phyloP scores from a whole-genome alignment of 139 green algal species.

The Trebouxia sp. region DNA sequence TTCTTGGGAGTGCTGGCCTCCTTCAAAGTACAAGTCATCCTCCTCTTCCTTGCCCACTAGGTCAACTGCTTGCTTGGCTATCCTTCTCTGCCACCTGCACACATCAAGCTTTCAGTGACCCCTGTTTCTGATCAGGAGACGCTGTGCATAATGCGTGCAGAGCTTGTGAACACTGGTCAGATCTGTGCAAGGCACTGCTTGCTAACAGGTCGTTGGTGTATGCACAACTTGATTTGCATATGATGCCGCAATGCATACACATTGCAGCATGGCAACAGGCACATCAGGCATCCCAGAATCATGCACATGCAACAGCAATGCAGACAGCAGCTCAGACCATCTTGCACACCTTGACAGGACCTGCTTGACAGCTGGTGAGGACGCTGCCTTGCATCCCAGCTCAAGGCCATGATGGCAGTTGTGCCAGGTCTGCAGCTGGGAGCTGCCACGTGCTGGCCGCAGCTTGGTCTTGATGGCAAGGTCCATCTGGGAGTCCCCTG shows the following conservation, averaged over 20 bases:
- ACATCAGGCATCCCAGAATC: no score
- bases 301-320: no score
- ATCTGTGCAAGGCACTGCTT: no score
- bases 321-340: no score
- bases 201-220: no score
- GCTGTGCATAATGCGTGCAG: no score
- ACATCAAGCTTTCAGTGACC: no score
- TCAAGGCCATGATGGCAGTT: conserved; percentile 5
- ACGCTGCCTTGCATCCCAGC: conserved; percentile 2
- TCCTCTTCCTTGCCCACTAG: conserved; percentile 42
- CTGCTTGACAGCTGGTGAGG: conserved; percentile 2
- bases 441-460: background rate
- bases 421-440: background rate
- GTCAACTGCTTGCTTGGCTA: conserved; percentile 23
- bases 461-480: conserved; percentile 11
- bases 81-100: conserved; percentile 18
- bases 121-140: no score
- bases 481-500: conserved; percentile 19
- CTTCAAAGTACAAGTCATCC: conserved; percentile 54
- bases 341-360: background rate
- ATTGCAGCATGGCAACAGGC: no score
- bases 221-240: no score
- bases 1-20: conserved; percentile 28
- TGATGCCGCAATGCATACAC: no score
- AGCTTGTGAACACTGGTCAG: no score